Conservation (phyloP, 495 filamentous ascomycete species). For the Penicillium steckii region DNA sequence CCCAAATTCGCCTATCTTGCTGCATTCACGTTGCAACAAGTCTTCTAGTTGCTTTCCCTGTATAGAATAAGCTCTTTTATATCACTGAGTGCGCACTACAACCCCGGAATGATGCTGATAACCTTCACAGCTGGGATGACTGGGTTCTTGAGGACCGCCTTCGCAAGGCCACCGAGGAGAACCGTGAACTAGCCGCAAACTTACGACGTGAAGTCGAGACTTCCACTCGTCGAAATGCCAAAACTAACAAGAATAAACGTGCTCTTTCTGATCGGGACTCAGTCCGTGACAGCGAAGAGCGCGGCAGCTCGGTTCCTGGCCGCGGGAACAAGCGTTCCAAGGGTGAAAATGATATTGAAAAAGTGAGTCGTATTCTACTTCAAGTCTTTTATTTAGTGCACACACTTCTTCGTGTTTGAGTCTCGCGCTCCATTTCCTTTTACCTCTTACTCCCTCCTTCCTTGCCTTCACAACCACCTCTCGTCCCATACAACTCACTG, state of each 20-base stretch:
- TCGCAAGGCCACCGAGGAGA: constrained; percentile 91
- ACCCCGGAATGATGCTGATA: constrained; percentile 11
- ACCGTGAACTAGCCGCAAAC: constrained; percentile 71
- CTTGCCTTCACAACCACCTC: neutral
- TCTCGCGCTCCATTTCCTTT: neutral
- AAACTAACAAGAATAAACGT: constrained; percentile 57
- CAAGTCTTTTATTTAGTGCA: no score
- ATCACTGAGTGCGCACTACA: no score
- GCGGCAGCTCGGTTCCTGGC: constrained; percentile 64
- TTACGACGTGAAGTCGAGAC: constrained; percentile 45
- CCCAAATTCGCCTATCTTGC: no score
- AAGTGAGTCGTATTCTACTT: constrained; percentile 58
- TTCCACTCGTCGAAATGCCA: constrained; percentile 38
- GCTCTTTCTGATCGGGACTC: constrained; percentile 75
- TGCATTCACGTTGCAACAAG: no score
- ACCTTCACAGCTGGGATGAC: constrained; percentile 79
- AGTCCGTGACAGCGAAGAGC: constrained; percentile 82
- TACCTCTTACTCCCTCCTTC: neutral
- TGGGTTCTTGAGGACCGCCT: constrained; percentile 96
- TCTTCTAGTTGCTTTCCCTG: no score
- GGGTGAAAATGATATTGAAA: constrained; percentile 78
- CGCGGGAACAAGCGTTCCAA: constrained; percentile 67
- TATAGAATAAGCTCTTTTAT: no score
- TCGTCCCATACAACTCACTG: no score
- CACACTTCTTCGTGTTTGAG: neutral